These are phyloP conservation scores for Pichia exigua DNA, from an alignment of 805 yeast genomes.

Conservation along the genomic window DNA sequence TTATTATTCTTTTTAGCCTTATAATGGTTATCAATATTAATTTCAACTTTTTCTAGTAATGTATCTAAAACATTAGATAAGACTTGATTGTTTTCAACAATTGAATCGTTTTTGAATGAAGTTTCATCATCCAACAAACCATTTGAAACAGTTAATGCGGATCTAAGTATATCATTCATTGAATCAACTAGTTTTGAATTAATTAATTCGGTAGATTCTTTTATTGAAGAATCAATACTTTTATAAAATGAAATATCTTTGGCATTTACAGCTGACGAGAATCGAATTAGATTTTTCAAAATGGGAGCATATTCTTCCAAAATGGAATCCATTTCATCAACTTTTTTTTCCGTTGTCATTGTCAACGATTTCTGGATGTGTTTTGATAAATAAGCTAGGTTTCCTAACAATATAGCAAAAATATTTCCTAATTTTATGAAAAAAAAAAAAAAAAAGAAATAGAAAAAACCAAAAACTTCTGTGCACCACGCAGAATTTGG, in stretches of 20 bases:
- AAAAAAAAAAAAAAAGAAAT: background rate
- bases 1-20: constrained; percentile 15
- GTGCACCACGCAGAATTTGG: background rate
- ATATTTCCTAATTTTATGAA: background rate
- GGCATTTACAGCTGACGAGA: constrained; percentile 62
- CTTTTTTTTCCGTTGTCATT: background rate
- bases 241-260: constrained; percentile 75
- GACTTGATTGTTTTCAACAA: constrained; percentile 49
- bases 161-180: constrained; percentile 36
- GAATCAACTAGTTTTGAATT: constrained; percentile 4
- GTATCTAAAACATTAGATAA: constrained; percentile 58
- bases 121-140: constrained; percentile 22
- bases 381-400: background rate
- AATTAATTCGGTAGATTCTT: constrained; percentile 34
- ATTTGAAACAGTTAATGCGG: constrained; percentile 18
- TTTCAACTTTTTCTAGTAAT: constrained; percentile 70
- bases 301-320: constrained; percentile 33
- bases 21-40: constrained; percentile 44
- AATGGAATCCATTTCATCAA: background rate
- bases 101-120: constrained; percentile 22
- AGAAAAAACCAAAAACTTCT: background rate
- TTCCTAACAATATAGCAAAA: too few relatives aligned
- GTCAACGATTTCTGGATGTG: background rate
- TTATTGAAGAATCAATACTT: constrained; percentile 48
- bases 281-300: constrained; percentile 51